Percentiles rank a stretch among this genome's conserved stretches.
Conservation (phyloP, 2,329 filamentous ascomycete genomes). For the Chrysoporthe austroafricana region DNA sequence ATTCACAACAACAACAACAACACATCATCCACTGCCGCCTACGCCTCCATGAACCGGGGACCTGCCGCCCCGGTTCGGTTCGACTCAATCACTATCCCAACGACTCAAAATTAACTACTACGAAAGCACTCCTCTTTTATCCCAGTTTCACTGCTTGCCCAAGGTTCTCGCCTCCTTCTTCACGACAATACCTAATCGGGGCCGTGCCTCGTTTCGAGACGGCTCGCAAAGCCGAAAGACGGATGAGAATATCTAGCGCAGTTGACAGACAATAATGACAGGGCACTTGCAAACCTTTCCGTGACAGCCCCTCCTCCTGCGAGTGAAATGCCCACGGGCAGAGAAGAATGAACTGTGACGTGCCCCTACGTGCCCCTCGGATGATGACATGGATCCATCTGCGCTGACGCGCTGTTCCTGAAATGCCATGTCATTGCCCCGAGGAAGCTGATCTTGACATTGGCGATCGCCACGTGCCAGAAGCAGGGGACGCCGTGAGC, state of each 20-base stretch:
- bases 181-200: conserved; percentile 18
- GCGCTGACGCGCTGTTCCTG: conserved; percentile 1
- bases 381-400: not conserved
- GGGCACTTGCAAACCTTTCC: conserved; percentile 15
- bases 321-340: conserved; percentile 2
- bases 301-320: not conserved
- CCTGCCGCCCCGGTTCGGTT: conserved; percentile 2
- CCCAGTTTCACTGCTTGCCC: conserved; percentile 16
- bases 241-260: conserved; percentile 28
- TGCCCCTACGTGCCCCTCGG: not conserved
- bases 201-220: conserved; percentile 17
- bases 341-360: not conserved
- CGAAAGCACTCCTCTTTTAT: conserved; percentile 20
- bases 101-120: conserved; percentile 19
- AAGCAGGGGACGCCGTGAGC: conserved; percentile 8
- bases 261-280: conserved; percentile 29
- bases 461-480: conserved; percentile 16
- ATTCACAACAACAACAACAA: conserved; percentile 20
- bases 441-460: conserved; percentile 8
- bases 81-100: conserved; percentile 23
- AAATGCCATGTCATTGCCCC: conserved; percentile 12
- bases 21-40: conserved; percentile 22
- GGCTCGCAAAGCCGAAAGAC: conserved; percentile 21
- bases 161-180: conserved; percentile 20
- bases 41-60: conserved; percentile 12